Evolutionary conservation across 306 rosid species (phyloP).

Genomic region (Prosopis cineraria): DNA sequence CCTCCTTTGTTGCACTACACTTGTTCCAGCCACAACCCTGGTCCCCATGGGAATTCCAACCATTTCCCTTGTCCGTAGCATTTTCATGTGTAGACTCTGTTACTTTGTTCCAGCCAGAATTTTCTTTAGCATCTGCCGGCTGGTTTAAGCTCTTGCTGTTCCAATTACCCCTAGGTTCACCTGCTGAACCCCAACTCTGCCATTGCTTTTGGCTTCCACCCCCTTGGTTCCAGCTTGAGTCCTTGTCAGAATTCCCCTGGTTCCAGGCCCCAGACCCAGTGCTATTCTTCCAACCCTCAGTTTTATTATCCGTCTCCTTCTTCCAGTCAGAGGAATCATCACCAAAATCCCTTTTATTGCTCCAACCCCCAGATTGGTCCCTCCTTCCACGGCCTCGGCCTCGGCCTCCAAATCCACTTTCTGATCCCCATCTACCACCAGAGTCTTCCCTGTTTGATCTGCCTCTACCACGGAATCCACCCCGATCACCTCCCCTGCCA

Average conservation of each 20-base stretch:
- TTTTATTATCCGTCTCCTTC: conserved; percentile 37
- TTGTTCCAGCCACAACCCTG: conserved; percentile 13
- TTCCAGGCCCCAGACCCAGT: conserved; percentile 48
- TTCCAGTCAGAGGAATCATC: conserved; percentile 56
- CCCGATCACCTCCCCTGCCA: conserved; percentile 39
- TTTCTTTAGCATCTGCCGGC: conserved; percentile 26
- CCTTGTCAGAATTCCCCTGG: conserved; percentile 37
- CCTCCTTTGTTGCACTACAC: background rate
- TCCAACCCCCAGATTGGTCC: conserved; percentile 63
- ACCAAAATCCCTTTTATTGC: conserved; percentile 40
- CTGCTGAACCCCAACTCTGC: conserved; percentile 37
- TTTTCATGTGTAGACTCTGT: conserved; percentile 4
- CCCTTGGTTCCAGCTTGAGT: conserved; percentile 45
- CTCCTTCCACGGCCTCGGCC: conserved; percentile 78
- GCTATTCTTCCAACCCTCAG: conserved; percentile 49
- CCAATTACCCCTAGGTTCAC: conserved; percentile 27
- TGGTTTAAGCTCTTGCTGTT: conserved; percentile 38
- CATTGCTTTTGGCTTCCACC: conserved; percentile 40
- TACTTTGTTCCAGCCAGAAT: conserved; percentile 37
- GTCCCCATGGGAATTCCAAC: conserved; percentile 36
- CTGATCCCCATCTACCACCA: conserved; percentile 54
- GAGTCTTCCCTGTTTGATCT: conserved; percentile 54
- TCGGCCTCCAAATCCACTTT: conserved; percentile 57
- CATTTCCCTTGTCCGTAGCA: conserved; percentile 22
- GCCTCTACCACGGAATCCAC: conserved; percentile 57